Evolutionary conservation across 148 eudicot species (phyloP).

Genomic region (Linanthus parryae): DNA sequence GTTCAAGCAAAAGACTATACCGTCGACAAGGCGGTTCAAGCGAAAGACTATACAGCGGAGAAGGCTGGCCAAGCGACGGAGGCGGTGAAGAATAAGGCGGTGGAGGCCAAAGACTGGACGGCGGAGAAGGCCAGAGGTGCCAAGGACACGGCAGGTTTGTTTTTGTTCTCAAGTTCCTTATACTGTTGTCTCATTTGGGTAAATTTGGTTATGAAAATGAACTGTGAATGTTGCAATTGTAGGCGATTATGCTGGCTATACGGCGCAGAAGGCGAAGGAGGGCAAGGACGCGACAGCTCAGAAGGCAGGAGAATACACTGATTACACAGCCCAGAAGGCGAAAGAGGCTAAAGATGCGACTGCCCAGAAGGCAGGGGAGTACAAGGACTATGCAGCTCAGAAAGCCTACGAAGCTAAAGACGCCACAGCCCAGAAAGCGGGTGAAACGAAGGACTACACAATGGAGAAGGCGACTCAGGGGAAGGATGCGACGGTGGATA

Average conservation of each 20-base stretch:
- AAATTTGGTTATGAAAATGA: too few relatives aligned
- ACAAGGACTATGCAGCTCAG: constrained; percentile 18
- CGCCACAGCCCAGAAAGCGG: constrained; percentile 1
- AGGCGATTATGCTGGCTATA: constrained; percentile 7
- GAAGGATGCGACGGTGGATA: constrained; percentile 1
- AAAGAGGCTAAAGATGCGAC: too few relatives aligned
- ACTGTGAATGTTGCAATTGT: too few relatives aligned
- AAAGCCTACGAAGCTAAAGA: constrained; percentile 13
- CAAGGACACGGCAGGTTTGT: background rate
- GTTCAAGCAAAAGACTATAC: constrained; percentile 13
- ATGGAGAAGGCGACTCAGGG: constrained; percentile 1
- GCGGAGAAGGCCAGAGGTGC: constrained; percentile 1
- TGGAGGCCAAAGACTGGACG: constrained; percentile 17
- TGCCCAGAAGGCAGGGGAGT: constrained; percentile 15
- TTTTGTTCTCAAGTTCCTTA: too few relatives aligned
- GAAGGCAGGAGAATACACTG: constrained; percentile 3
- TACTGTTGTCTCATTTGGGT: too few relatives aligned
- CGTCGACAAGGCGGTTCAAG: constrained; percentile 17
- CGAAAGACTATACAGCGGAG: constrained; percentile 19
- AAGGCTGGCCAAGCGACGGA: constrained; percentile 22
- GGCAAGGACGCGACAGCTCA: background rate
- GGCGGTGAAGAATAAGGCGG: constrained; percentile 18
- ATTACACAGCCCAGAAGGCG: background rate
- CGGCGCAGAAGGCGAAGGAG: constrained; percentile 3
- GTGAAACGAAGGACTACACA: constrained; percentile 11